Conservation (phyloP, 78 protist species). For the Guillardia theta region DNA sequence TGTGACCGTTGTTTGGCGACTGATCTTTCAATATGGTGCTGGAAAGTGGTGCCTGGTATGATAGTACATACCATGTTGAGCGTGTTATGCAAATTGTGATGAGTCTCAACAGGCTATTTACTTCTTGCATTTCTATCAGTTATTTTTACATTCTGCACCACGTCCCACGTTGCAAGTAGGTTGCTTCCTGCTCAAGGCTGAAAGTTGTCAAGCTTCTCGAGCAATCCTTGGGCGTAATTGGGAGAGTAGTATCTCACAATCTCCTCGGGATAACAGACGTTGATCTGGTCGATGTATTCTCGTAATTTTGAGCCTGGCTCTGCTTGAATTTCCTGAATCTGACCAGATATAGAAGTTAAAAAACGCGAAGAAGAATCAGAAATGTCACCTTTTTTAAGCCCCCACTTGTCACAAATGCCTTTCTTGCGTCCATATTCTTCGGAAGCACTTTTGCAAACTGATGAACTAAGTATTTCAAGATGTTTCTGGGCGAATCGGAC, state of each 20-base stretch:
- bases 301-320: constrained; percentile 72
- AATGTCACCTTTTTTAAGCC: constrained; percentile 71
- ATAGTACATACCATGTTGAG: no score
- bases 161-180: no score
- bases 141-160: no score
- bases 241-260: constrained; percentile 88
- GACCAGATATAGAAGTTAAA: no score
- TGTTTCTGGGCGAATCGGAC: constrained; percentile 66
- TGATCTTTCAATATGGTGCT: no score
- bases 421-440: constrained; percentile 71
- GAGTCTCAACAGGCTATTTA: no score
- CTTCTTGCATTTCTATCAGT: no score
- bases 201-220: constrained; percentile 67
- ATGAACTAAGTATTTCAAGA: constrained; percentile 74
- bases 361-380: no score
- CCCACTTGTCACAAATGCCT: constrained; percentile 75
- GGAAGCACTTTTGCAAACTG: constrained; percentile 94
- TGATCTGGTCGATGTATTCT: constrained; percentile 74
- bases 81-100: no score
- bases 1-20: no score
- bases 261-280: constrained; percentile 82
- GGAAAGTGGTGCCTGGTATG: no score
- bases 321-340: constrained; percentile 73
- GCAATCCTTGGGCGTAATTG: constrained; percentile 62
- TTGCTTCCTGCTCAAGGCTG: neutral